Conservation (phyloP, 2,329 filamentous ascomycete genomes). For the Diaporthe caulivora region DNA sequence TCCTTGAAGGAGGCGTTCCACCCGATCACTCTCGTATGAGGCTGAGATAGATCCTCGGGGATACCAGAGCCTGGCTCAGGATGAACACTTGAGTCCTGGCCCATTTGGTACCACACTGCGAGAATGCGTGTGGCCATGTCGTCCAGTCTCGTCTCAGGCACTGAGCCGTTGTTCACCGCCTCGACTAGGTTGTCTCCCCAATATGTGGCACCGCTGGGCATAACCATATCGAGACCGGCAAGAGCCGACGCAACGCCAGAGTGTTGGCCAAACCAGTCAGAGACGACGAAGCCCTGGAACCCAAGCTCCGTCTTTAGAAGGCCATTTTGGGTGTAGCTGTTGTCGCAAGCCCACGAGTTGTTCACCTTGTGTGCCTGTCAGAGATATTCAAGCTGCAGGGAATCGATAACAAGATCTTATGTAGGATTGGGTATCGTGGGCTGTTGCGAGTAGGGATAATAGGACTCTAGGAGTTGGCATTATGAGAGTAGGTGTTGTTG, state of each 20-base stretch:
- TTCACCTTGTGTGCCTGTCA: conserved; percentile 63
- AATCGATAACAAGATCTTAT: too few relatives aligned
- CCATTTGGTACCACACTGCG: conserved; percentile 68
- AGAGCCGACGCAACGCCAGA: conserved; percentile 71
- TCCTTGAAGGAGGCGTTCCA: conserved; percentile 59
- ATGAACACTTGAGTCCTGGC: conserved; percentile 60
- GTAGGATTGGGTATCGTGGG: too few relatives aligned
- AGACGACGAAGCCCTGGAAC: conserved; percentile 71
- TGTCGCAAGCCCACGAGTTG: conserved; percentile 77
- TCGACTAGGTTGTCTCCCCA: conserved; percentile 67
- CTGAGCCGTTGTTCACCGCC: conserved; percentile 71
- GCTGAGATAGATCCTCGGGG: conserved; percentile 59
- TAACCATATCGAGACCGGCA: conserved; percentile 79
- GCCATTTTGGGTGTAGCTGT: conserved; percentile 73
- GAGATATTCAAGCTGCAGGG: too few relatives aligned
- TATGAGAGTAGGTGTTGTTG: too few relatives aligned
- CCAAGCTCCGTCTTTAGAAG: conserved; percentile 71
- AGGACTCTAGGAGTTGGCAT: too few relatives aligned
- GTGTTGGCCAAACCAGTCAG: conserved; percentile 76
- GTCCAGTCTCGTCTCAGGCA: conserved; percentile 66
- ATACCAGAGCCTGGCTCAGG: conserved; percentile 65
- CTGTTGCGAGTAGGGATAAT: too few relatives aligned
- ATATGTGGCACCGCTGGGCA: conserved; percentile 63
- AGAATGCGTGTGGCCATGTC: conserved; percentile 65
- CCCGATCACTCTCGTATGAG: conserved; percentile 67